Conservation (phyloP, 1,139 yeast genomes). For the Debaryomyces robertsiae region DNA sequence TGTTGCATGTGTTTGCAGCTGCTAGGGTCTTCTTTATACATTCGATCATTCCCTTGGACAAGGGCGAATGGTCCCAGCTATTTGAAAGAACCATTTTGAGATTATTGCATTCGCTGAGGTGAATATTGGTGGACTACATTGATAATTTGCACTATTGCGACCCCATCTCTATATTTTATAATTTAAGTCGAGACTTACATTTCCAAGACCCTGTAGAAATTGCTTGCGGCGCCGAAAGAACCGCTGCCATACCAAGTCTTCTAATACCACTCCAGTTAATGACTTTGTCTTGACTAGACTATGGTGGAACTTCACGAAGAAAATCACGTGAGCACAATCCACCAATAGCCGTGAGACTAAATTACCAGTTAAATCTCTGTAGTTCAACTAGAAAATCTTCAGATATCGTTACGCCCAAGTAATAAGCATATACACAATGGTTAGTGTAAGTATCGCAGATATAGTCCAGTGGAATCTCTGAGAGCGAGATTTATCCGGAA, state of each 20-base stretch:
- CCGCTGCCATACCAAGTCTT: too few species aligned
- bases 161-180: conserved; percentile 4
- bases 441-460: conserved; percentile 25
- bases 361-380: not conserved
- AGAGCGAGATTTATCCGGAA: too few species aligned
- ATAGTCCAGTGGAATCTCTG: too few species aligned
- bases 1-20: too few species aligned
- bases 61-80: too few species aligned
- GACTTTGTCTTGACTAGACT: too few species aligned
- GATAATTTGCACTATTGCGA: not conserved
- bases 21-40: not conserved
- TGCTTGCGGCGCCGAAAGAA: too few species aligned
- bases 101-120: not conserved
- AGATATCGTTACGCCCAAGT: not conserved
- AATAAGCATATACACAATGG: conserved; percentile 18
- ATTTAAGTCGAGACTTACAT: not conserved
- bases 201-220: not conserved
- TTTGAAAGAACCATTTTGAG: too few species aligned
- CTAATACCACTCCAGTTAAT: too few species aligned
- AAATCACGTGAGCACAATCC: conserved; percentile 10
- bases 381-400: too few species aligned
- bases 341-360: conserved; percentile 12
- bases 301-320: not conserved
- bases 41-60: not conserved
- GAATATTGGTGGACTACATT: not conserved